Evolutionary conservation across 208 protist species (phyloP).

Genomic region (Leishmania turanica): DNA sequence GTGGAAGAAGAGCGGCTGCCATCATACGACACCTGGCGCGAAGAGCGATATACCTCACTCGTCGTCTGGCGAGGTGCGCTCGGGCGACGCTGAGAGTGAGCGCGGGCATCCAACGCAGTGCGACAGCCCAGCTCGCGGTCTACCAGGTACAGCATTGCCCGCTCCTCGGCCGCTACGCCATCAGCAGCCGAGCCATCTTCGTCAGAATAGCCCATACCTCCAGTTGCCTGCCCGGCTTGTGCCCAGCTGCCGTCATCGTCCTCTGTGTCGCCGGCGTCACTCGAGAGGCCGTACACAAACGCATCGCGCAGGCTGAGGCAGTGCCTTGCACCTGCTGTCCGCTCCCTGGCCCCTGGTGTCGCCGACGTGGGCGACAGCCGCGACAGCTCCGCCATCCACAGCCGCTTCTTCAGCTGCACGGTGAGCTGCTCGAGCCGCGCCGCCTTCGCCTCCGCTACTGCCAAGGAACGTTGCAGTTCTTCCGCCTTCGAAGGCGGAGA

Average conservation of each 20-base stretch:
- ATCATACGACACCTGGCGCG: not conserved
- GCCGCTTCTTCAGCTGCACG: constrained; percentile 56
- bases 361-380: not conserved
- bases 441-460: constrained; percentile 18
- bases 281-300: constrained; percentile 17
- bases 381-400: constrained; percentile 36
- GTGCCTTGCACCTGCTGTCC: not conserved
- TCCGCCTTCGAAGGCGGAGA: constrained; percentile 15
- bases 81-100: not conserved
- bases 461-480: constrained; percentile 17
- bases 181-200: not conserved
- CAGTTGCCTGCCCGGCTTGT: not conserved
- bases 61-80: not conserved
- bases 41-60: not conserved
- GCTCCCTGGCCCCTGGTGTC: too few relatives aligned
- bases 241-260: not conserved
- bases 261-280: not conserved
- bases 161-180: constrained; percentile 15
- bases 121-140: constrained; percentile 20
- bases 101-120: not conserved
- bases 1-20: not conserved
- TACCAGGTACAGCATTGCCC: constrained; percentile 29
- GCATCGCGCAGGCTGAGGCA: constrained; percentile 23
- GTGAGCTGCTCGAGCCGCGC: constrained; percentile 45
- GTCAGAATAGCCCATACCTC: not conserved